Evolutionary conservation across 2,329 filamentous ascomycete genomes (phyloP), one percentile per base, ranked within the genome.

Genomic region (Ophiosphaerella narmari): DNA sequence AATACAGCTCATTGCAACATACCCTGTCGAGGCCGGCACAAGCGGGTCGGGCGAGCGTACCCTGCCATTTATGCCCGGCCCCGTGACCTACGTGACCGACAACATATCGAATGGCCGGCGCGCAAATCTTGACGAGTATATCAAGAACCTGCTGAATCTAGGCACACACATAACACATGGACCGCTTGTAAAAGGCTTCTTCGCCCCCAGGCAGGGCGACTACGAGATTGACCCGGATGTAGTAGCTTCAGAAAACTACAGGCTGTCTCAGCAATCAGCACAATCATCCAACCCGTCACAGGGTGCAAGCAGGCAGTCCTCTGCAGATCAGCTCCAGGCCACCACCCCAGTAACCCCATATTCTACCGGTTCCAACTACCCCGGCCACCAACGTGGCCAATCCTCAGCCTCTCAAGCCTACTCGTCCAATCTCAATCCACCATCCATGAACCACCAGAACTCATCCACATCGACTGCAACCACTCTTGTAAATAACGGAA

Each of bases 81-180:
- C 94, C 3, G 93, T 99, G 54, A 96, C 92, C 59, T 96, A 96
- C 74, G 93, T 97, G 48, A 99, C 93, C n/a, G 93, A 97, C 69
- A 90, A 90, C 32, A 97, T 99, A 65, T 96, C 92, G 14, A 92
- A 97, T 68, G 92, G 91, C 24, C 86, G 94, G 60, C 85, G 94
- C 51, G 90, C 94, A 71, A 97, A 96, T 69, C 78, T 99, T 34
- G 92, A 99, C 67, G 90, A 93, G 43, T 99, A 99, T 66, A 91
- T 99, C 62, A 95, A 95, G 76, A 93, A 94, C 64, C 80, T 99
- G 18, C 79, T 99, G 7, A 82, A 84, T 32, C 88, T 97, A 73
- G 90, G 91, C 3, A 78, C 83, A 0, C 91, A 97, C 69, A 97
- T 99, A 57, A 86, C 90, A 1, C 84, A 86, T 59, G 94, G 90